Conservation (phyloP, 2,329 filamentous ascomycete species). For the Cladosporium sp. region DNA sequence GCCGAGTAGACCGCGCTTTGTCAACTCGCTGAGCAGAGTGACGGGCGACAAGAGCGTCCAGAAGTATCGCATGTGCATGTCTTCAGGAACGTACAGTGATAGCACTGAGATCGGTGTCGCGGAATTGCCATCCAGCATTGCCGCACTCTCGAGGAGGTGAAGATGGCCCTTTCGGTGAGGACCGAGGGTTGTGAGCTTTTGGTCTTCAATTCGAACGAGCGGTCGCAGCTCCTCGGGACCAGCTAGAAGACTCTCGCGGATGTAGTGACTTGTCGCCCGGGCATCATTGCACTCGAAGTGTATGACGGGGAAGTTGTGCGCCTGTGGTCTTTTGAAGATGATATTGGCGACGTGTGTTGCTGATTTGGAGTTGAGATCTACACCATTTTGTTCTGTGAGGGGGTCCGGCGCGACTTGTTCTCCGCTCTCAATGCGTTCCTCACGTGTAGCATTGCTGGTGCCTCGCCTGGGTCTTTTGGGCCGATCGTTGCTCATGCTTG, state of each 20-base stretch:
- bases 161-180: constrained; percentile 17
- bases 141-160: constrained; percentile 25
- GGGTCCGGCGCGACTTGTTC: too few species aligned
- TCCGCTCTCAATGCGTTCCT: neutral
- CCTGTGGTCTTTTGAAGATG: neutral
- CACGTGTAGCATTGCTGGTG: neutral
- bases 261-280: constrained; percentile 15
- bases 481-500: neutral
- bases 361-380: constrained; percentile 7
- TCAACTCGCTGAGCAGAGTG: constrained; percentile 19
- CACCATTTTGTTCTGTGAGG: neutral
- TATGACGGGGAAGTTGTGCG: constrained; percentile 23
- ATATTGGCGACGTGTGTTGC: constrained; percentile 10
- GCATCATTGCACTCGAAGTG: constrained; percentile 21
- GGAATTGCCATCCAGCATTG: constrained; percentile 15
- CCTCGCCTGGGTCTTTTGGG: neutral
- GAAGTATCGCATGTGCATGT: constrained; percentile 27
- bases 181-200: constrained; percentile 23
- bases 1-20: neutral
- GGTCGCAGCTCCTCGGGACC: neutral
- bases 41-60: constrained; percentile 21
- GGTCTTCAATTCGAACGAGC: constrained; percentile 25
- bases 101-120: constrained; percentile 22
- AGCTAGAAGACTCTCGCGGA: neutral
- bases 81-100: constrained; percentile 24